A percentile compares a stretch with the other conserved stretches of the same genome.
phyloP scores from a whole-genome alignment of 306 rosid genomes.

The Dicorynia guianensis region DNA sequence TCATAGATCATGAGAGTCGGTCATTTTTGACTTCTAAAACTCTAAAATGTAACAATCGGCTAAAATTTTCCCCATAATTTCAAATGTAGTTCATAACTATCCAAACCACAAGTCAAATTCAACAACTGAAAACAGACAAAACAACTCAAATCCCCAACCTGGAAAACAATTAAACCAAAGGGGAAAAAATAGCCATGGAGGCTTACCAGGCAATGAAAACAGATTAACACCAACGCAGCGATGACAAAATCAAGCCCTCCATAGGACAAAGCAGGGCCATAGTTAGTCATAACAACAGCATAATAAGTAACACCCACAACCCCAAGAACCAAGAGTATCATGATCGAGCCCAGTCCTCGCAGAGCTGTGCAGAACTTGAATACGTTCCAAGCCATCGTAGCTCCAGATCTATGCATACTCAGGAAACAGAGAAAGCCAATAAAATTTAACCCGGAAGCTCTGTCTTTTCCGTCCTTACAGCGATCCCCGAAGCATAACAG shows the following conservation, averaged over 20 bases:
- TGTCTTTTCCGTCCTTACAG: slow-evolving; percentile 1
- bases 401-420: slow-evolving; percentile 98
- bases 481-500: slow-evolving; percentile 18
- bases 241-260: slow-evolving; percentile 77
- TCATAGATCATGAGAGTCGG: slow-evolving; percentile 33
- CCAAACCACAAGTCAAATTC: slow-evolving; percentile 4
- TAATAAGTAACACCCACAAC: slow-evolving; percentile 96
- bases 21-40: neutral
- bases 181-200: slow-evolving; percentile 12
- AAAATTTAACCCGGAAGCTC: slow-evolving; percentile 34
- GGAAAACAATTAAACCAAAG: neutral
- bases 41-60: slow-evolving; percentile 31
- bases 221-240: slow-evolving; percentile 75
- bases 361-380: slow-evolving; percentile 98
- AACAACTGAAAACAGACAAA: slow-evolving; percentile 19
- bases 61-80: neutral
- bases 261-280: slow-evolving; percentile 77
- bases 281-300: slow-evolving; percentile 91
- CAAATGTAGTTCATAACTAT: neutral
- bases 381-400: slow-evolving; percentile 98
- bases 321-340: slow-evolving; percentile 95
- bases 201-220: slow-evolving; percentile 90
- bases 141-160: neutral
- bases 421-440: slow-evolving; percentile 25
- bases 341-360: slow-evolving; percentile 97